These are phyloP conservation scores for Gymnopilus junonius DNA, from an alignment of 768 basidiomycete species.

Conservation along the genomic window DNA sequence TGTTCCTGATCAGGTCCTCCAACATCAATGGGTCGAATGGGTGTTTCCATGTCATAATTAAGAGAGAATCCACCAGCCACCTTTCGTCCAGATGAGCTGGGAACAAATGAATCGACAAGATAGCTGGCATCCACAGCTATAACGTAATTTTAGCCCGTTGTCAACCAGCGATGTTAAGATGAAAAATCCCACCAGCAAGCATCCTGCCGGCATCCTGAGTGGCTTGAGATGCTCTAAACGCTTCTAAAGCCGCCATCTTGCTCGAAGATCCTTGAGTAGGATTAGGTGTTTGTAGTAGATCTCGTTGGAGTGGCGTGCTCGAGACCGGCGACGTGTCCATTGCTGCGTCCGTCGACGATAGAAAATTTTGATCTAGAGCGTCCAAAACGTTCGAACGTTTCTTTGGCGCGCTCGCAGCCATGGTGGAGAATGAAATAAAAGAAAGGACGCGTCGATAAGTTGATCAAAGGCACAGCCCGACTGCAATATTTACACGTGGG, in stretches of 20 bases:
- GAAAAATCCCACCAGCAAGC: constrained; percentile 8
- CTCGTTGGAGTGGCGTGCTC: constrained; percentile 6
- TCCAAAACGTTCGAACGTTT: constrained; percentile 29
- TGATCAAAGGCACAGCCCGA: neutral
- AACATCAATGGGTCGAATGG: constrained; percentile 53
- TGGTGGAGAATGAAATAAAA: constrained; percentile 6
- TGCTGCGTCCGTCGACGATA: neutral
- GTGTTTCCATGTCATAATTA: constrained; percentile 54
- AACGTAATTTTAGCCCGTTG: neutral
- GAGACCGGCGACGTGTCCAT: neutral
- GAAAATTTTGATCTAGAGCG: constrained; percentile 33
- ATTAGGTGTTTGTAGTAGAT: constrained; percentile 10
- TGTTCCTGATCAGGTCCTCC: constrained; percentile 63
- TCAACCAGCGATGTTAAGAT: neutral
- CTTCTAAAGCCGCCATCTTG: constrained; percentile 11
- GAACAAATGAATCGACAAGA: neutral
- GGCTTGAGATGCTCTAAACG: constrained; percentile 12
- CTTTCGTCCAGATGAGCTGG: neutral
- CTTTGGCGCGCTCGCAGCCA: constrained; percentile 23
- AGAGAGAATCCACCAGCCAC: constrained; percentile 43
- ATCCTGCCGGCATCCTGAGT: neutral
- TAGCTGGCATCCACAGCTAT: neutral
- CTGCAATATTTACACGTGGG: neutral
- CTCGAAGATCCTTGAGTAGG: constrained; percentile 4
- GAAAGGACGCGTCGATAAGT: neutral